A percentile compares a stretch with the other conserved stretches of the same genome.
These are phyloP conservation scores for Solanum aculeatissimum DNA, from an alignment of 305 asterid genomes.

Conservation along the genomic window DNA sequence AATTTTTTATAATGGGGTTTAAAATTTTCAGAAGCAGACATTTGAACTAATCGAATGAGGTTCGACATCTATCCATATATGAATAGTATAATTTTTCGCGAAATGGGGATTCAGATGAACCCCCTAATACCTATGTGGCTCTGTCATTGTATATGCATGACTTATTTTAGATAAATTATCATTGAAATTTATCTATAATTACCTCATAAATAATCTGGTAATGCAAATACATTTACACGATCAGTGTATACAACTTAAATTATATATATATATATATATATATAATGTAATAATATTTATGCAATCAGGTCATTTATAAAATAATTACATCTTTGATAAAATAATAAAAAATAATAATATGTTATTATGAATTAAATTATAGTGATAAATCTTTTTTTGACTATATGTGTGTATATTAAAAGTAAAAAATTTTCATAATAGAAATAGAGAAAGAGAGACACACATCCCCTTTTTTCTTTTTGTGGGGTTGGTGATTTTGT, in stretches of 20 bases:
- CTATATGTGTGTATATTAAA: not conserved
- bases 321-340: not conserved
- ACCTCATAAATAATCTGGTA: no score
- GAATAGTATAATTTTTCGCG: no score
- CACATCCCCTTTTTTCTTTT: not conserved
- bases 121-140: no score
- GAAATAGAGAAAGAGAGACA: not conserved
- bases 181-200: no score
- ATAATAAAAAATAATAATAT: not conserved
- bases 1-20: no score
- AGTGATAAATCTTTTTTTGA: not conserved
- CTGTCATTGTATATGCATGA: no score
- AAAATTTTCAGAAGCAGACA: no score
- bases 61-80: no score
- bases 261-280: not conserved
- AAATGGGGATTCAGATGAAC: no score
- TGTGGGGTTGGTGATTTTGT: not conserved
- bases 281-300: not conserved
- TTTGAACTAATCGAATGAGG: no score
- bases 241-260: not conserved
- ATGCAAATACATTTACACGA: no score
- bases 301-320: not conserved
- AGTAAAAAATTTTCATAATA: not conserved
- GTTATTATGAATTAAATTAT: not conserved
- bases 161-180: no score